Percentiles rank a stretch among this genome's conserved stretches.
Conservation (phyloP, 163 green algal species). For the Scenedesmus sp. region DNA sequence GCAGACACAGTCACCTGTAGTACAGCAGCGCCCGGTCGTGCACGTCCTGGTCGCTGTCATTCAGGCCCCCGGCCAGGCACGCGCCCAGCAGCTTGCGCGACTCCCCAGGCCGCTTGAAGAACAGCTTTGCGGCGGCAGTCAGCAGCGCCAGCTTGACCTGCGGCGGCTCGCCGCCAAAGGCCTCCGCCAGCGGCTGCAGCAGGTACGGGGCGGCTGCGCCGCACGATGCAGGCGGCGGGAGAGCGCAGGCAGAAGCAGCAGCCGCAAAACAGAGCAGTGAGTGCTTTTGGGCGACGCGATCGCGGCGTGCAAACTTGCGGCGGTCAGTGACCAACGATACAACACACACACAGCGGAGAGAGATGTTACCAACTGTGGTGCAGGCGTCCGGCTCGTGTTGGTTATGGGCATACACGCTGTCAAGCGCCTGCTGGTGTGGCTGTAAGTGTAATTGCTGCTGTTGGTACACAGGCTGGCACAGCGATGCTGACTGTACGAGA, state of each 20-base stretch:
- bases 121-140: slow-evolving; percentile 85
- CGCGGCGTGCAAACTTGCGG: not conserved
- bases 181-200: slow-evolving; percentile 83
- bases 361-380: no score
- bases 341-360: no score
- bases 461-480: no score
- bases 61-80: slow-evolving; percentile 75
- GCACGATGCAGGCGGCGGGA: not conserved
- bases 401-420: no score
- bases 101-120: slow-evolving; percentile 93
- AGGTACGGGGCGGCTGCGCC: slow-evolving; percentile 91
- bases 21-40: slow-evolving; percentile 93
- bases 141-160: slow-evolving; percentile 81
- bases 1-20: no score
- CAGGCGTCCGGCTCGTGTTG: no score
- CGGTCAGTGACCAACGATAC: not conserved
- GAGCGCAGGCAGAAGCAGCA: not conserved
- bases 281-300: no score
- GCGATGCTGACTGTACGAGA: no score
- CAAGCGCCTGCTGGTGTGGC: no score
- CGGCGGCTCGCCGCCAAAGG: slow-evolving; percentile 70
- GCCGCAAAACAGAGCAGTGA: not conserved
- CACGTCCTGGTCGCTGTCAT: slow-evolving; percentile 87
- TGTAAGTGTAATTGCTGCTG: no score
- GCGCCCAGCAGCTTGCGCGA: slow-evolving; percentile 80